A percentile compares a stretch with the other conserved stretches of the same genome.
phyloP scores from a whole-genome alignment of 2,329 filamentous ascomycete species.

The Zymoseptoria ardabiliae region DNA sequence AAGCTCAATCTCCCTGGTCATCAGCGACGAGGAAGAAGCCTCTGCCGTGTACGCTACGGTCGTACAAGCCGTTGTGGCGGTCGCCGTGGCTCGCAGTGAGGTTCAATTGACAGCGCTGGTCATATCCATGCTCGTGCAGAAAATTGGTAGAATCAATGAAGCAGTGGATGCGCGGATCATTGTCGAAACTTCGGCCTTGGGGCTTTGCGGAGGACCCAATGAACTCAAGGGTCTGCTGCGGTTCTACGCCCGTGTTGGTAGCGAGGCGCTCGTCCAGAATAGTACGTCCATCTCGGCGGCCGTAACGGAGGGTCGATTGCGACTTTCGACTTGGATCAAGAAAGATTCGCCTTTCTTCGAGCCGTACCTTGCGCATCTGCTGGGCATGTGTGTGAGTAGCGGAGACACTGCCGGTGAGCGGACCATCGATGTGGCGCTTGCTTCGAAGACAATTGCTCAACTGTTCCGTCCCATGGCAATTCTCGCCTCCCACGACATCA shows the following conservation, averaged over 20 bases:
- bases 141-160: constrained; percentile 75
- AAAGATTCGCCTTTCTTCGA: constrained; percentile 69
- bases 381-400: constrained; percentile 83
- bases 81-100: constrained; percentile 73
- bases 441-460: constrained; percentile 79
- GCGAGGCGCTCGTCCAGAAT: constrained; percentile 63
- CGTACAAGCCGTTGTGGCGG: constrained; percentile 90
- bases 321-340: constrained; percentile 64
- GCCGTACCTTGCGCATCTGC: constrained; percentile 73
- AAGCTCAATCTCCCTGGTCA: constrained; percentile 71
- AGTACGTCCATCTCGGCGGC: constrained; percentile 63
- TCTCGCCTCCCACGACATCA: constrained; percentile 60
- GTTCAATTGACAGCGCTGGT: constrained; percentile 89
- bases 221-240: constrained; percentile 85
- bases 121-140: constrained; percentile 94
- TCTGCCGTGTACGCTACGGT: constrained; percentile 74
- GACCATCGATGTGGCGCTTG: constrained; percentile 55
- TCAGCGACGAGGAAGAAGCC: constrained; percentile 70
- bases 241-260: constrained; percentile 67
- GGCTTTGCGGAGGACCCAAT: constrained; percentile 66
- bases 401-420: constrained; percentile 64
- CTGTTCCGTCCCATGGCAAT: constrained; percentile 81
- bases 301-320: constrained; percentile 68
- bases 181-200: constrained; percentile 68
- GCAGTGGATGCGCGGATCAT: constrained; percentile 80